Evolutionary conservation across 371 early-diverging fungal genomes (phyloP).

Genomic region (Mucor plumbeus): DNA sequence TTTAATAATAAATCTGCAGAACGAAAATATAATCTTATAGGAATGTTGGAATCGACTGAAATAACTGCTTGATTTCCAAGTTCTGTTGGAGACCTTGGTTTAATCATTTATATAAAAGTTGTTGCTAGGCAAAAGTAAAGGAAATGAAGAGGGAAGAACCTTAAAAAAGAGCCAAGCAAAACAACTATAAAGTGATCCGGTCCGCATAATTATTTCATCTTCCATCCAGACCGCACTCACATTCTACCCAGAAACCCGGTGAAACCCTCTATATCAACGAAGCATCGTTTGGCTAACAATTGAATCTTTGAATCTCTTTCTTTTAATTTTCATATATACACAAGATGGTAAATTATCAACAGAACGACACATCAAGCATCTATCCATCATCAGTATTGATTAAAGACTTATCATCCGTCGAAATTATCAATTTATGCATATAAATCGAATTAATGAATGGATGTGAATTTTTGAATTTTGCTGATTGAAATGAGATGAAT

Average conservation of each 20-base stretch:
- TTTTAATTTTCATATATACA: conserved; percentile 25
- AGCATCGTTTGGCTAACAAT: neutral
- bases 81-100: conserved; percentile 45
- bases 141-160: neutral
- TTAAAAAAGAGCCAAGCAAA: conserved; percentile 8
- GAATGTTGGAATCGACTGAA: conserved; percentile 47
- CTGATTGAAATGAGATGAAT: neutral
- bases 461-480: neutral
- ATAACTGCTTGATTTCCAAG: conserved; percentile 43
- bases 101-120: conserved; percentile 8
- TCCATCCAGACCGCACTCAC: neutral
- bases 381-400: conserved; percentile 1
- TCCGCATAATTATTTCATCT: neutral
- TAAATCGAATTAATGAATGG: too few relatives aligned
- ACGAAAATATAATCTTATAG: conserved; percentile 61
- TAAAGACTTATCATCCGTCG: neutral
- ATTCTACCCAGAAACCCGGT: neutral
- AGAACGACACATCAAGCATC: conserved; percentile 16
- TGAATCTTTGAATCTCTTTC: conserved; percentile 24
- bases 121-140: neutral
- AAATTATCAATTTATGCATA: neutral
- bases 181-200: neutral
- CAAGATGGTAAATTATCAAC: conserved; percentile 31
- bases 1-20: conserved; percentile 57
- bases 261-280: neutral